phyloP scores from a whole-genome alignment of 768 basidiomycete species.

The Leccinum truebloodii region DNA sequence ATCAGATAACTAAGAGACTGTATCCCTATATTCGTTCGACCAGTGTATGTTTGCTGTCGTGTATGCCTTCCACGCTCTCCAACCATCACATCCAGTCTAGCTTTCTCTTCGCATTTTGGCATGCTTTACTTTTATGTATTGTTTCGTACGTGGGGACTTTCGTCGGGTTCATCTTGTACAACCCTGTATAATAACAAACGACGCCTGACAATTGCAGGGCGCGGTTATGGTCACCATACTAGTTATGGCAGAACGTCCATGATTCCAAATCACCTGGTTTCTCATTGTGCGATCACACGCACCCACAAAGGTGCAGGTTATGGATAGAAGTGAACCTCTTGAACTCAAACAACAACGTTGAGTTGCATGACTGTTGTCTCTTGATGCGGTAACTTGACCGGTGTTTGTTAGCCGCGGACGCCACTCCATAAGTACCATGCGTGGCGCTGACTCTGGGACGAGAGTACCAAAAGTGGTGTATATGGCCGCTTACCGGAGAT shows the following conservation, averaged over 20 bases:
- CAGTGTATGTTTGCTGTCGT: not conserved
- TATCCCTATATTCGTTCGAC: slow-evolving; percentile 14
- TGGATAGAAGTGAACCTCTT: not conserved
- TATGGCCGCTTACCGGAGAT: slow-evolving; percentile 1
- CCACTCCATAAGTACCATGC: not conserved
- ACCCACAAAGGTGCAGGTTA: slow-evolving; percentile 2
- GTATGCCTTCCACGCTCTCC: not conserved
- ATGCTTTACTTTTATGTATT: slow-evolving; percentile 8
- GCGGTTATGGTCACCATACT: not conserved
- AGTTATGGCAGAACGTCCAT: not conserved
- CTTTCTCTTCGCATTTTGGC: slow-evolving; percentile 7
- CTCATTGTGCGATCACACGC: not conserved
- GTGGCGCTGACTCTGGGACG: not conserved
- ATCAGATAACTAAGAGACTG: not conserved
- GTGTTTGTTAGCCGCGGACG: not conserved
- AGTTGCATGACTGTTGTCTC: not conserved
- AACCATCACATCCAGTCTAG: not conserved
- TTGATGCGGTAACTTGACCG: not conserved
- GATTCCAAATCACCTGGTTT: not conserved
- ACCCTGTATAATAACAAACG: slow-evolving; percentile 5
- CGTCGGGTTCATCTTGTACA: not conserved
- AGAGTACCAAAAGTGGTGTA: slow-evolving; percentile 4
- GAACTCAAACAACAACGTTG: slow-evolving; percentile 9
- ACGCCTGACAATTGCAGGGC: not conserved
- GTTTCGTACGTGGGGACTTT: slow-evolving; percentile 2